These are phyloP conservation scores for Coniochaeta hoffmannii DNA, from an alignment of 2,329 filamentous ascomycete genomes.

Conservation along the genomic window DNA sequence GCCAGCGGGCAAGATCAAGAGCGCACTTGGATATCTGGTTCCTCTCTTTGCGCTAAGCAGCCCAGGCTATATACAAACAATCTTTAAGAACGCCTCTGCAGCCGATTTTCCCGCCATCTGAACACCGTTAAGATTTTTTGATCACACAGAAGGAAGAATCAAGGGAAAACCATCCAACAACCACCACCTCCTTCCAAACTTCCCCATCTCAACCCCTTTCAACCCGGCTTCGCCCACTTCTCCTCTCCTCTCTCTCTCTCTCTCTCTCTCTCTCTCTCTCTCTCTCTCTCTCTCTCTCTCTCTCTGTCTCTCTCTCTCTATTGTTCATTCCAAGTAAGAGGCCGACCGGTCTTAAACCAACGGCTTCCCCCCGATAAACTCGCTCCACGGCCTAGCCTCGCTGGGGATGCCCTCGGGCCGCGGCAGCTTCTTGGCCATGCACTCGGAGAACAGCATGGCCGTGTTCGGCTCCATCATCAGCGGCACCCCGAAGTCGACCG, in stretches of 20 bases:
- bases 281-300: not conserved
- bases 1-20: not conserved
- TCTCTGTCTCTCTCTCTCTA: not conserved
- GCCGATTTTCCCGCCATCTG: not conserved
- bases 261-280: not conserved
- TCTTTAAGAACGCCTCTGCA: not conserved
- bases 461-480: conserved; percentile 98
- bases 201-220: too few relatives aligned
- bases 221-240: too few relatives aligned
- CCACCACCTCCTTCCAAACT: not conserved
- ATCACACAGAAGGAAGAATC: not conserved
- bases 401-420: conserved; percentile 78
- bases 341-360: conserved; percentile 37
- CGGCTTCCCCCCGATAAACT: conserved; percentile 85
- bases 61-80: not conserved
- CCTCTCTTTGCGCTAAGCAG: not conserved
- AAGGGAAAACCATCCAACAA: not conserved
- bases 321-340: too few relatives aligned
- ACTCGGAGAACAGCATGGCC: conserved; percentile 89
- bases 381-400: conserved; percentile 90
- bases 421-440: conserved; percentile 95
- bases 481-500: conserved; percentile 95
- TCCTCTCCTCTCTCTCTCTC: not conserved
- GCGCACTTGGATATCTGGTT: not conserved
- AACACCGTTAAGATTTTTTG: conserved; percentile 1